Evolutionary conservation across 768 basidiomycete genomes (phyloP), one percentile per base, ranked within the genome.

Genomic region (Mycena sanguinolenta): DNA sequence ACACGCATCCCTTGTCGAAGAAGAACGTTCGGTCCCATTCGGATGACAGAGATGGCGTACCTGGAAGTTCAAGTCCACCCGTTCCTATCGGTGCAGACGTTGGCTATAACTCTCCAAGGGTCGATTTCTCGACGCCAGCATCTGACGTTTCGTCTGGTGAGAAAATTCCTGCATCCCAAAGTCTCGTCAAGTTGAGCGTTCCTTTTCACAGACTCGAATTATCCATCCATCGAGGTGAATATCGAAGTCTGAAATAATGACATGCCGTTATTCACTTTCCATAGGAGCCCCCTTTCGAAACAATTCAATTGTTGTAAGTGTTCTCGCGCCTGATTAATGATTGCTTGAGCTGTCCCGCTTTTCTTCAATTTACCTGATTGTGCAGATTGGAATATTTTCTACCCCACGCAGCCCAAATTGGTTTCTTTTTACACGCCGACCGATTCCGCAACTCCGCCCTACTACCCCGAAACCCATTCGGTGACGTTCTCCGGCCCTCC

Each of bases 371-470:
- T 44, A 19, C 38, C 25, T 8, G 30, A 17, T 21, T 23, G 23
- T 10, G 23, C 14, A 69, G 68, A 8, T 32, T 69, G 12, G 32
- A 69, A 23, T 34, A 52, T 25, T 69, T 69, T 16, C 32, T 64
- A 17, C 49, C 63, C 2, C 57, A 63, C 5, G 55, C 62, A 0
- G 50, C 21, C 19, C 57, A 64, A 17, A 23, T 64, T 28, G 68
- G 68, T 1, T 69, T 69, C 50, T 63, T 69, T 46, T 34, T 69
- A 17, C 46, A 63, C 17, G 12, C 42, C 46, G 68, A 69, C 14
- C 39, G 67, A 1, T 69, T 69, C n/a, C 59, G 60, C 13, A 30
- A 27, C 39, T 61, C 67, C 16, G 23, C 52, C 34, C 53, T 69
- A 19, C 19, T 28, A 9, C 60, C 67, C 23, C 54, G 27, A 14